Evolutionary conservation across 2,329 filamentous ascomycete species (phyloP).

Genomic region (Verticillium nonalfalfae): DNA sequence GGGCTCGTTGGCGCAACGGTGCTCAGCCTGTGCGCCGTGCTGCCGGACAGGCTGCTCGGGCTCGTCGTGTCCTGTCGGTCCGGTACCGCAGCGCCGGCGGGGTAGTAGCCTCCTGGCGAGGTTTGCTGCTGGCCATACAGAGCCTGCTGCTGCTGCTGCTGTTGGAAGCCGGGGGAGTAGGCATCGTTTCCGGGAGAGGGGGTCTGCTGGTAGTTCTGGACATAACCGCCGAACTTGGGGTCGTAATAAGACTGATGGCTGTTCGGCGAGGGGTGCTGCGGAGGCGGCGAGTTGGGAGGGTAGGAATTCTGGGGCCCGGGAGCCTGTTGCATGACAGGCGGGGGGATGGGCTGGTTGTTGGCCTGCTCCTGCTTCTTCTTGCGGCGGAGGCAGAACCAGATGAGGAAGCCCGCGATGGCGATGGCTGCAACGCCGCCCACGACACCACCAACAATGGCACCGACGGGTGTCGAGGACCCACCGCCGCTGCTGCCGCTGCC

Average conservation of each 20-base stretch:
- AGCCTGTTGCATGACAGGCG: constrained; percentile 3
- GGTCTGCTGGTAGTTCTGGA: constrained; percentile 3
- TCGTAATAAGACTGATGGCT: constrained; percentile 17
- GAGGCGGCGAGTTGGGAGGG: not conserved
- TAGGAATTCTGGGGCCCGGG: constrained; percentile 4
- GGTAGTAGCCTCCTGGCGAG: constrained; percentile 12
- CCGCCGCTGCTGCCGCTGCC: constrained; percentile 4
- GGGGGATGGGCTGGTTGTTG: not conserved
- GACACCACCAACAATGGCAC: constrained; percentile 30
- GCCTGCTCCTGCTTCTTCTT: constrained; percentile 15
- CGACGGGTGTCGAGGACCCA: constrained; percentile 17
- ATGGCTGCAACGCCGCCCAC: constrained; percentile 28
- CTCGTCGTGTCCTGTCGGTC: not conserved
- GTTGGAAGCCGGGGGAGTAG: constrained; percentile 1
- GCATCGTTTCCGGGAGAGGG: not conserved
- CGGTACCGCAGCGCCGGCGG: constrained; percentile 1
- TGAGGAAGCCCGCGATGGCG: constrained; percentile 19
- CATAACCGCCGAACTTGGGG: constrained; percentile 13
- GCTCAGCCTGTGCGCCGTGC: constrained; percentile 5
- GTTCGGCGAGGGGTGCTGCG: not conserved
- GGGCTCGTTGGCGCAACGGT: constrained; percentile 3
- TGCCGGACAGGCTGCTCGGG: not conserved
- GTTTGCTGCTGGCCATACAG: constrained; percentile 4
- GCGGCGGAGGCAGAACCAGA: constrained; percentile 22
- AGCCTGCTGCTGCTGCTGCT: constrained; percentile 14